These are phyloP conservation scores for Opeltia flavorubescens DNA, from an alignment of 495 filamentous ascomycete genomes.

Conservation along the genomic window DNA sequence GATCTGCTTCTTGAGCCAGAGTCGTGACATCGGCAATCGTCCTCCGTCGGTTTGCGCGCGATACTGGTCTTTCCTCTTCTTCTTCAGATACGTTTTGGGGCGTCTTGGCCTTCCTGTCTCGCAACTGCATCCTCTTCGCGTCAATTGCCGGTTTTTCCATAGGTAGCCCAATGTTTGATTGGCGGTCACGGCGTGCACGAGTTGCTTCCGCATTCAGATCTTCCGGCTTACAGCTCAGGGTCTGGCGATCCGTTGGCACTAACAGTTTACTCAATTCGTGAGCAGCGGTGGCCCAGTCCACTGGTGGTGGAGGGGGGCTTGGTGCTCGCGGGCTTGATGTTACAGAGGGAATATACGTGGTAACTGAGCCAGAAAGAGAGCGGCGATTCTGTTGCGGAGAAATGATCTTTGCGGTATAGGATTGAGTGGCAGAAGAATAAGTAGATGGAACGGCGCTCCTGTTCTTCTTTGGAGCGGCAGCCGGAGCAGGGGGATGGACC, in stretches of 20 bases:
- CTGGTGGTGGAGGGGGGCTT: constrained; percentile 57
- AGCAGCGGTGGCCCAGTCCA: constrained; percentile 70
- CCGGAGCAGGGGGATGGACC: constrained; percentile 30
- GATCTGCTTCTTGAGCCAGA: constrained; percentile 3
- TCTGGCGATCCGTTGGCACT: constrained; percentile 59
- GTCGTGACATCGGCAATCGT: constrained; percentile 43
- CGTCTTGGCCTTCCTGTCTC: constrained; percentile 52
- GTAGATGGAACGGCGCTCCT: constrained; percentile 41
- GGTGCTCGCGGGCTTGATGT: constrained; percentile 30
- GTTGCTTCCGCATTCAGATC: constrained; percentile 58
- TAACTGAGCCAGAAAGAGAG: constrained; percentile 20
- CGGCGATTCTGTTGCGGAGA: constrained; percentile 40
- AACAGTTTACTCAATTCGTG: constrained; percentile 71
- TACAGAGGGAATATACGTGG: constrained; percentile 10
- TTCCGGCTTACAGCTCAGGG: constrained; percentile 55
- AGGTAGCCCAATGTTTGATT: constrained; percentile 28
- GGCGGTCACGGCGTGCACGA: constrained; percentile 45
- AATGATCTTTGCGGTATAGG: constrained; percentile 62
- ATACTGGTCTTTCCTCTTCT: constrained; percentile 32
- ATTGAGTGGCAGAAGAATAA: constrained; percentile 62
- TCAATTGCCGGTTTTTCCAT: constrained; percentile 25
- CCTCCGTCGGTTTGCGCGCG: constrained; percentile 42
- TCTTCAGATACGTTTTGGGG: constrained; percentile 34
- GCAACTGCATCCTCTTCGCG: constrained; percentile 52
- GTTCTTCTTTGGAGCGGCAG: constrained; percentile 33